Conservation (phyloP, 208 protist genomes). For the Leptomonas seymouri region DNA sequence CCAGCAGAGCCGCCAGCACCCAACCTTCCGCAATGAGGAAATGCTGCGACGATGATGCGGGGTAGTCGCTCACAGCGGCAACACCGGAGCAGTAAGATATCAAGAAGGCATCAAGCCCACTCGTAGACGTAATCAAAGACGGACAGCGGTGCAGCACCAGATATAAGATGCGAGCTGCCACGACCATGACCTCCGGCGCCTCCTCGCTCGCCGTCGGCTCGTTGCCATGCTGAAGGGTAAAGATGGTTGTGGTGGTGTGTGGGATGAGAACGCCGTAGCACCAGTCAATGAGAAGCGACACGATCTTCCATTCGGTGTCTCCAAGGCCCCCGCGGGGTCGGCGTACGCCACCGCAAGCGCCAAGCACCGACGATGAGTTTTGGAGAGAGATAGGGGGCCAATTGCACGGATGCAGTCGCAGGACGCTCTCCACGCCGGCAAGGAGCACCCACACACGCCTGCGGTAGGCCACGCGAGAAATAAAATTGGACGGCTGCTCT, state of each 20-base stretch:
- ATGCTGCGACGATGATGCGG: background rate
- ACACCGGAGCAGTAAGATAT: background rate
- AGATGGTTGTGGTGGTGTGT: background rate
- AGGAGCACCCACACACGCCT: constrained; percentile 16
- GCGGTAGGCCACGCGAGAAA: constrained; percentile 3
- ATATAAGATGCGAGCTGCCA: background rate
- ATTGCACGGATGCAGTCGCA: background rate
- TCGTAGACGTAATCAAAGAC: background rate
- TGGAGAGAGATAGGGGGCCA: background rate
- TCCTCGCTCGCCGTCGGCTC: background rate
- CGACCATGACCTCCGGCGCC: background rate
- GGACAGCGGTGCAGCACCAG: background rate
- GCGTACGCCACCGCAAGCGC: background rate
- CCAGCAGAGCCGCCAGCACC: constrained; percentile 9
- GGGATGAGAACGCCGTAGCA: constrained; percentile 7
- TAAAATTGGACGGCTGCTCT: constrained; percentile 7
- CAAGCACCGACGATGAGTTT: background rate
- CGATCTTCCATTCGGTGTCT: background rate
- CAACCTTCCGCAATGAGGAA: constrained; percentile 7
- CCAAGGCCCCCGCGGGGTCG: background rate
- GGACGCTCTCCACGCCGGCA: constrained; percentile 16
- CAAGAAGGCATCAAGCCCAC: background rate
- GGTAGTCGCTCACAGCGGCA: background rate
- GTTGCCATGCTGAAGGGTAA: background rate
- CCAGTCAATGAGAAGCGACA: constrained; percentile 1